Evolutionary conservation across 345 rosid genomes (phyloP).

Genomic region (Linum lewisii): DNA sequence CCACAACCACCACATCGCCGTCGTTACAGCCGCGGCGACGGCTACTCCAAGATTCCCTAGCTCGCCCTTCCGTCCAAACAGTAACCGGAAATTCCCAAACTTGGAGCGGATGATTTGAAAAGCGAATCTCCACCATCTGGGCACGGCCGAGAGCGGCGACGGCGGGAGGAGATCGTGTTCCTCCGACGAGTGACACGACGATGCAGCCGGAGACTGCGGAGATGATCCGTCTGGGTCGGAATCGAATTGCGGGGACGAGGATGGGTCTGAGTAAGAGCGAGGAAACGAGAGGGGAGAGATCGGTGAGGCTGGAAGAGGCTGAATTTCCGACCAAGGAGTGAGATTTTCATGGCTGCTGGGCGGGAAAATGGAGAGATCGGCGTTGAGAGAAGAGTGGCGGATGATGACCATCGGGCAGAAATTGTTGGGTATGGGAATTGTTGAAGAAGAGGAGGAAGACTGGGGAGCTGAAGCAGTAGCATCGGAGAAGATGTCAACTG

Average conservation of each 20-base stretch:
- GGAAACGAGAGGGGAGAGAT: conserved; percentile 1
- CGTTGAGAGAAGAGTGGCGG: conserved; percentile 22
- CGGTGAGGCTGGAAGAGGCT: not conserved
- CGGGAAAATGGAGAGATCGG: conserved; percentile 33
- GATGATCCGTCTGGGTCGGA: not conserved
- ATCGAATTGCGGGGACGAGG: not conserved
- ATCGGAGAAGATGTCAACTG: not conserved
- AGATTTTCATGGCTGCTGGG: conserved; percentile 53
- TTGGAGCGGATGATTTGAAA: conserved; percentile 12
- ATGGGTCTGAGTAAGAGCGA: not conserved
- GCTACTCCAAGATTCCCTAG: conserved; percentile 6
- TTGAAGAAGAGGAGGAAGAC: not conserved
- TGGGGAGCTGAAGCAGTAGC: not conserved
- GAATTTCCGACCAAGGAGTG: conserved; percentile 10
- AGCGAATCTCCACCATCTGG: conserved; percentile 11
- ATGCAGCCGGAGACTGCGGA: conserved; percentile 7
- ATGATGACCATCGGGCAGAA: conserved; percentile 29
- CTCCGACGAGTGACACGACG: conserved; percentile 3
- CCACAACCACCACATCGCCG: conserved; percentile 12
- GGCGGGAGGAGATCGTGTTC: not conserved
- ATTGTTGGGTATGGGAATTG: not conserved
- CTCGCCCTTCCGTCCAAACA: conserved; percentile 1
- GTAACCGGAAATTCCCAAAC: not conserved
- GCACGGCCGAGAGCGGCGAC: not conserved
- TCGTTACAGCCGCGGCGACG: conserved; percentile 10